A percentile compares a stretch with the other conserved stretches of the same genome.
Conservation (phyloP, 2,329 filamentous ascomycete genomes). For the Pseudocercospora musae region DNA sequence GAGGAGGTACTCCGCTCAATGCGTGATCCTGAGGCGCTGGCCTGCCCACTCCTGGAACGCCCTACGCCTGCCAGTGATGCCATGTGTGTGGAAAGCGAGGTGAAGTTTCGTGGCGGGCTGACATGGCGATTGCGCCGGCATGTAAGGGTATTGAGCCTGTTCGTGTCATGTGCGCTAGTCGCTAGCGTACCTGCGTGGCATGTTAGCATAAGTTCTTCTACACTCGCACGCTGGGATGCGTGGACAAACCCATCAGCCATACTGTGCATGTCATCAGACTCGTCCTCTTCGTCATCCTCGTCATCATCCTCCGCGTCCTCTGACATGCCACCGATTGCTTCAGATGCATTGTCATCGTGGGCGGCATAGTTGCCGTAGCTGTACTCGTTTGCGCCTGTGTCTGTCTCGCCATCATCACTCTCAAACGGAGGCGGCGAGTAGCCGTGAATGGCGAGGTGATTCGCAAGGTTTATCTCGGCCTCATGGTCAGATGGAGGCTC, state of each 20-base stretch:
- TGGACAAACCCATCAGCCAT: slow-evolving; percentile 26
- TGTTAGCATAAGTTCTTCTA: slow-evolving; percentile 8
- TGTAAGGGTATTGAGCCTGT: slow-evolving; percentile 16
- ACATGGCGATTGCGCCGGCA: slow-evolving; percentile 15
- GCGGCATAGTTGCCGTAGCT: not conserved
- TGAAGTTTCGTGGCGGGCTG: slow-evolving; percentile 6
- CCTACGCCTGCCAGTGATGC: not conserved
- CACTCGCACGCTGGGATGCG: slow-evolving; percentile 7
- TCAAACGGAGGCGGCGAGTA: not conserved
- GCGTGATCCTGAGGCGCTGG: slow-evolving; percentile 2
- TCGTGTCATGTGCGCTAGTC: not conserved
- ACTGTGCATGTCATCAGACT: slow-evolving; percentile 20
- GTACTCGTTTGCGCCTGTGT: not conserved
- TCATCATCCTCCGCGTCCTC: slow-evolving; percentile 7
- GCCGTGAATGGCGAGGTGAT: slow-evolving; percentile 11
- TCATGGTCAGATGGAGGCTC: slow-evolving; percentile 10
- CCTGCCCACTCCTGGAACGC: slow-evolving; percentile 2
- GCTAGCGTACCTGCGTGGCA: slow-evolving; percentile 16
- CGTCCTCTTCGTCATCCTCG: slow-evolving; percentile 13
- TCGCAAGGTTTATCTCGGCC: slow-evolving; percentile 12
- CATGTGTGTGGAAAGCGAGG: not conserved
- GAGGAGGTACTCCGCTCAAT: not conserved
- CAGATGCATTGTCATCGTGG: slow-evolving; percentile 2
- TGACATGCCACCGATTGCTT: not conserved
- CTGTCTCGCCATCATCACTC: slow-evolving; percentile 3